Percentiles rank a stretch among this genome's conserved stretches.
Evolutionary conservation across 169 alveolate genomes (phyloP).

Genomic region (Plasmodium coatneyi): DNA sequence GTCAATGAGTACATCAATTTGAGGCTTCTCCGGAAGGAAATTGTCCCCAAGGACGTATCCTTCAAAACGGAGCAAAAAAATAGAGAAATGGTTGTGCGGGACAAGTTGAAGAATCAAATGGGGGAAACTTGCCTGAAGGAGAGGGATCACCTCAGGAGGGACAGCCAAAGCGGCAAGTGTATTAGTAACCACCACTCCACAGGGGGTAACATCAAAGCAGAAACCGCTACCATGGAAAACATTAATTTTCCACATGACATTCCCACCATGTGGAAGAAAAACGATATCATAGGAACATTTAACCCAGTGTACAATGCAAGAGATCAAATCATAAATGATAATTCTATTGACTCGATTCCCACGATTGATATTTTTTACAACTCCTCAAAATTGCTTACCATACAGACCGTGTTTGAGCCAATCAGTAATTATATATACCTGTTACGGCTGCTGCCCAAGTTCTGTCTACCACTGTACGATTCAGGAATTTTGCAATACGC

Average conservation of each 20-base stretch:
- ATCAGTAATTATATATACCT: constrained; percentile 61
- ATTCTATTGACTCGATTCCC: constrained; percentile 73
- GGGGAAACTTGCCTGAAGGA: background rate
- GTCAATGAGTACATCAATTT: constrained; percentile 65
- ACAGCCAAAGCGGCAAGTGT: background rate
- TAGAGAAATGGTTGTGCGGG: background rate
- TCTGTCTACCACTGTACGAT: constrained; percentile 83
- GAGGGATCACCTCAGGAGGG: background rate
- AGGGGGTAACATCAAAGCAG: background rate
- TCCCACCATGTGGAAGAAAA: constrained; percentile 29
- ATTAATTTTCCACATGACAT: background rate
- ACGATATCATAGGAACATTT: constrained; percentile 44
- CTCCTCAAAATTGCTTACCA: constrained; percentile 72
- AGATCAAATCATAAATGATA: constrained; percentile 59
- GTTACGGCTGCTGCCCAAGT: constrained; percentile 77
- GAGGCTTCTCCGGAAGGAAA: constrained; percentile 40
- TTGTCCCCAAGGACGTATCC: constrained; percentile 27
- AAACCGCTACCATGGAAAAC: background rate
- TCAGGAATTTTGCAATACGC: constrained; percentile 79
- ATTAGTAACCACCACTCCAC: background rate
- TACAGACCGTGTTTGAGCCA: constrained; percentile 67
- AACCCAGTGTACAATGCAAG: constrained; percentile 70
- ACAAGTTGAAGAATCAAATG: constrained; percentile 5
- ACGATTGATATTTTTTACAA: constrained; percentile 79
- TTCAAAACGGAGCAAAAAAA: constrained; percentile 27